These are phyloP conservation scores for Phytophthora litchii DNA, from an alignment of 352 stramenopile species.

Conservation along the genomic window DNA sequence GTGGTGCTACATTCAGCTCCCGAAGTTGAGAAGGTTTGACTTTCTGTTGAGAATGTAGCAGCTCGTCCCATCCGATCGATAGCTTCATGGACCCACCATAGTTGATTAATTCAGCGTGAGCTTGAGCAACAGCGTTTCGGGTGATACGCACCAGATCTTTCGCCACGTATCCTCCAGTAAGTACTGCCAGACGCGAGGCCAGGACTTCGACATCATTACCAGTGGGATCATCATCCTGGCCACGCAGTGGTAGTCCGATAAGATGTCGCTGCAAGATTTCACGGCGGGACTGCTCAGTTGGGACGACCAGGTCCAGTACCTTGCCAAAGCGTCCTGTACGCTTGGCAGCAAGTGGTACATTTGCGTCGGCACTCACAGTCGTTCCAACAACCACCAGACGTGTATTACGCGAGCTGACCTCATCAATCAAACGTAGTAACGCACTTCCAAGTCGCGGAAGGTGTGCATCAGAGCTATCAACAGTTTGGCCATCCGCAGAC, in stretches of 20 bases:
- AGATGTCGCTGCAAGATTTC: constrained; percentile 60
- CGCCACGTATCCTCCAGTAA: constrained; percentile 79
- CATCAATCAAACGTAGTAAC: constrained; percentile 65
- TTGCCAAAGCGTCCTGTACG: constrained; percentile 65
- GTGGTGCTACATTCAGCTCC: constrained; percentile 74
- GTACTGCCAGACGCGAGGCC: constrained; percentile 47
- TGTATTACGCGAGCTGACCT: constrained; percentile 32
- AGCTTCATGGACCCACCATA: neutral
- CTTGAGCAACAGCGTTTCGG: constrained; percentile 56
- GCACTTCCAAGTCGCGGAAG: constrained; percentile 63
- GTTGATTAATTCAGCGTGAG: constrained; percentile 19
- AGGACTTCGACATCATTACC: constrained; percentile 15
- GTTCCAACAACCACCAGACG: constrained; percentile 62
- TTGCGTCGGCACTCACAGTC: constrained; percentile 36
- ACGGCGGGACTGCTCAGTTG: constrained; percentile 57
- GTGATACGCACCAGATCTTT: constrained; percentile 81
- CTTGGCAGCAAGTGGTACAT: constrained; percentile 51
- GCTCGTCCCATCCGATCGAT: constrained; percentile 44
- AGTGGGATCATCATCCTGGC: neutral
- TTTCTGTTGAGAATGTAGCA: constrained; percentile 57
- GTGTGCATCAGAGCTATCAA: constrained; percentile 34
- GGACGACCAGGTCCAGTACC: constrained; percentile 63
- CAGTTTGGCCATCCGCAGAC: constrained; percentile 38
- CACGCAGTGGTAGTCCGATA: constrained; percentile 31
- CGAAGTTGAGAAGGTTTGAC: constrained; percentile 78